Conservation (phyloP, 306 rosid species). For the Fragaria nilgerrensis region DNA sequence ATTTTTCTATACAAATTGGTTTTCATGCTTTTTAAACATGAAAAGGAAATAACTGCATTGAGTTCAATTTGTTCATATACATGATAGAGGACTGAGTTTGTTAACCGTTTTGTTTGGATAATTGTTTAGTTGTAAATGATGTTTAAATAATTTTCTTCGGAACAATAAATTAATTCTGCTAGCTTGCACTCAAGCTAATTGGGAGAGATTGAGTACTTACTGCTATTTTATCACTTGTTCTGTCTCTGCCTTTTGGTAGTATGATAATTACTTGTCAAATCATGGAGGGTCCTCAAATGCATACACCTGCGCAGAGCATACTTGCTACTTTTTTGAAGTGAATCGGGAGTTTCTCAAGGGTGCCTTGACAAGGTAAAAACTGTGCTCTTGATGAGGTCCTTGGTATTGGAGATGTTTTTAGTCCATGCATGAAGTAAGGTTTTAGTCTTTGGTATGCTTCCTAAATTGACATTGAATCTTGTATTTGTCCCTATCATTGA, state of each 20-base stretch:
- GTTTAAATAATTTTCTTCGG: background rate
- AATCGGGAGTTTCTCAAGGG: conserved; percentile 80
- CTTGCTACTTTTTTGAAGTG: conserved; percentile 96
- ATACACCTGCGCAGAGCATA: conserved; percentile 80
- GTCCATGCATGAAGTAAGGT: conserved; percentile 19
- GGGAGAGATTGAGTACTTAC: conserved; percentile 8
- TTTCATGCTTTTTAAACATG: background rate
- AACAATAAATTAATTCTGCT: background rate
- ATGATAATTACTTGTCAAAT: conserved; percentile 92
- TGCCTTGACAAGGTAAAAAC: conserved; percentile 74
- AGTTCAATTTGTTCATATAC: background rate
- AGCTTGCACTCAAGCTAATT: conserved; percentile 19
- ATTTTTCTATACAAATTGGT: background rate
- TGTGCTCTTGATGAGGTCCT: conserved; percentile 20
- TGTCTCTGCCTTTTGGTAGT: conserved; percentile 59
- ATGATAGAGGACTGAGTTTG: background rate
- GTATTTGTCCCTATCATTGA: background rate
- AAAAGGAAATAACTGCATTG: background rate
- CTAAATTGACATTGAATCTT: conserved; percentile 17
- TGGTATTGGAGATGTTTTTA: conserved; percentile 14
- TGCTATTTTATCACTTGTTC: conserved; percentile 24
- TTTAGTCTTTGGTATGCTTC: conserved; percentile 22
- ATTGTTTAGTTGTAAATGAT: conserved; percentile 1
- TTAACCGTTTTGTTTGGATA: background rate
- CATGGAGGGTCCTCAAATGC: conserved; percentile 98